phyloP scores from a whole-genome alignment of 108 stramenopile species.

The Aurantiochytrium sp. region DNA sequence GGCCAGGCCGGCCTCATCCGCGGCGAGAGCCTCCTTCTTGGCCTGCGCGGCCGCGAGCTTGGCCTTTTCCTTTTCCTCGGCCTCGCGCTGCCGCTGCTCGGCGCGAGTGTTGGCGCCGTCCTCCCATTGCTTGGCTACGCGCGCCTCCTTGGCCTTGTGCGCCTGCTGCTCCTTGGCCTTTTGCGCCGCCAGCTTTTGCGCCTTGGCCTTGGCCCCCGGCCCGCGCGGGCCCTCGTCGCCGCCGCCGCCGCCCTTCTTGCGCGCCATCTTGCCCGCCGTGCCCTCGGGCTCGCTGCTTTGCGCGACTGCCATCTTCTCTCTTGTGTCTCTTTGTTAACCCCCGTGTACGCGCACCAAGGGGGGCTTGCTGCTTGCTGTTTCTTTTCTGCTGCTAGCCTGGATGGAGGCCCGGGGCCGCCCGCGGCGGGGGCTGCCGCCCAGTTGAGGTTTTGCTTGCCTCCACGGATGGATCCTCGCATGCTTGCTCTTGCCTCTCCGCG shows the following conservation, averaged over 20 bases:
- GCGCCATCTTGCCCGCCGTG: not conserved
- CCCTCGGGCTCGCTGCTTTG: no score
- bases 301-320: no score
- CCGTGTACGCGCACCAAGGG: no score
- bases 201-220: constrained; percentile 18
- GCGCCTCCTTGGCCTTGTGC: not conserved
- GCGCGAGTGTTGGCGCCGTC: not conserved
- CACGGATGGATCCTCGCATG: not conserved
- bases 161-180: not conserved
- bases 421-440: not conserved
- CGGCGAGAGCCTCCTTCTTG: not conserved
- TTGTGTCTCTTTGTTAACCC: no score
- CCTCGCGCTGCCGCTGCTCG: not conserved
- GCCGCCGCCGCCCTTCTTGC: not conserved
- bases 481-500: not conserved
- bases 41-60: not conserved
- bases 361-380: no score
- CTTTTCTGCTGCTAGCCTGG: not conserved
- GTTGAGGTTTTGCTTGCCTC: not conserved
- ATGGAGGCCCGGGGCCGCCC: not conserved
- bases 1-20: not conserved
- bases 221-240: not conserved
- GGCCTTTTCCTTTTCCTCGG: not conserved
- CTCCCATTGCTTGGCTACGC: not conserved
- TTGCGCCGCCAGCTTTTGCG: constrained; percentile 17